Evolutionary conservation across 345 rosid genomes (phyloP).

Genomic region (Schrenkiella parvula): DNA sequence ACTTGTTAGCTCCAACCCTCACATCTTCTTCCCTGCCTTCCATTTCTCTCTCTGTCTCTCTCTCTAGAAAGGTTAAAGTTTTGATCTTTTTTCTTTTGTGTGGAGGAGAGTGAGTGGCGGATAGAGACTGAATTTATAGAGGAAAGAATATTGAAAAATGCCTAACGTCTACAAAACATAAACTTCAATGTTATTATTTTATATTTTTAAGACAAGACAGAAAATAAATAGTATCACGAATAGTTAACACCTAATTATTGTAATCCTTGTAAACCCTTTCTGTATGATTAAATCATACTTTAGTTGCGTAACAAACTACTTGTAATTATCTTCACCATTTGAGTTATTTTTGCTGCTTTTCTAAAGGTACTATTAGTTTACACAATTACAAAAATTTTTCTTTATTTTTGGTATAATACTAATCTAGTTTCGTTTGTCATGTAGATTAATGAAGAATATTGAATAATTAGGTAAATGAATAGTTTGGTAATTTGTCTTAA

Average conservation of each 20-base stretch:
- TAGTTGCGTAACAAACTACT: not conserved
- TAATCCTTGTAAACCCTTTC: not conserved
- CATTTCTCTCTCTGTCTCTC: slow-evolving; percentile 7
- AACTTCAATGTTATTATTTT: not conserved
- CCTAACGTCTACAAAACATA: slow-evolving; percentile 19
- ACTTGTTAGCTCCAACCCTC: slow-evolving; percentile 33
- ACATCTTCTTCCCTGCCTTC: slow-evolving; percentile 38
- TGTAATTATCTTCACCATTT: not conserved
- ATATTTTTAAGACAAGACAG: not conserved
- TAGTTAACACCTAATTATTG: not conserved
- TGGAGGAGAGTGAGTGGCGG: not conserved
- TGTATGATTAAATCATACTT: not conserved
- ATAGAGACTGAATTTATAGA: slow-evolving; percentile 7
- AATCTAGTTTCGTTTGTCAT: not conserved
- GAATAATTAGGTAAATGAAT: not conserved
- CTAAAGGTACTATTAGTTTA: not conserved
- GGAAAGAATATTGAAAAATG: not conserved
- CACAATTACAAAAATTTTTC: not conserved
- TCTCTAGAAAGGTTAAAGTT: slow-evolving; percentile 11
- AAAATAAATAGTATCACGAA: not conserved
- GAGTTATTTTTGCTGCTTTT: not conserved
- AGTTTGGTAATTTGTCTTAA: not conserved
- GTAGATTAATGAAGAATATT: not conserved
- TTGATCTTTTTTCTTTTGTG: not conserved
- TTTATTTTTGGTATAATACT: not conserved